Conservation (phyloP, 345 rosid genomes). For the Citrus medica region DNA sequence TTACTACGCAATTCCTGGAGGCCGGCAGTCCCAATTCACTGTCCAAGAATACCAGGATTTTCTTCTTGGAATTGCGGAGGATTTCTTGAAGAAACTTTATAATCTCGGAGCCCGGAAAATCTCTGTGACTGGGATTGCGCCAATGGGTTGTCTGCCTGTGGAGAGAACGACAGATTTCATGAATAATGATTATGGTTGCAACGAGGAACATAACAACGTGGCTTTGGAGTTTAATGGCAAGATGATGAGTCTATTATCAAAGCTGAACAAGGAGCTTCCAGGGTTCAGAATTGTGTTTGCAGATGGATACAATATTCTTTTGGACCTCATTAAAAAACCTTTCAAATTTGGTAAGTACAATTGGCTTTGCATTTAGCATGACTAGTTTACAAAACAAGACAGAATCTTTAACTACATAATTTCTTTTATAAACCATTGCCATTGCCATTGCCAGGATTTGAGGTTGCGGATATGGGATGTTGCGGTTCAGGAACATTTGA, state of each 20-base stretch:
- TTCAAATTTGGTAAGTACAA: neutral
- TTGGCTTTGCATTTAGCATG: neutral
- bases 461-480: slow-evolving; percentile 44
- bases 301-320: slow-evolving; percentile 1
- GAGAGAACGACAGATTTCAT: slow-evolving; percentile 39
- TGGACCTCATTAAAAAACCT: neutral
- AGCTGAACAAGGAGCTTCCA: slow-evolving; percentile 35
- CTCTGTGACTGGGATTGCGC: slow-evolving; percentile 45
- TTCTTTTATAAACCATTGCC: neutral
- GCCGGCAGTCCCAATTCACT: slow-evolving; percentile 31
- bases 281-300: slow-evolving; percentile 40
- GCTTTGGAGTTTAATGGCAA: slow-evolving; percentile 47
- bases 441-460: slow-evolving; percentile 37
- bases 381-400: neutral
- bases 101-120: slow-evolving; percentile 52
- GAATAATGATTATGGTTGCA: slow-evolving; percentile 29
- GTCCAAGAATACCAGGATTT: slow-evolving; percentile 40
- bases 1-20: slow-evolving; percentile 34
- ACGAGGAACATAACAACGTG: slow-evolving; percentile 32
- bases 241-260: slow-evolving; percentile 23
- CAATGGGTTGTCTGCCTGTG: slow-evolving; percentile 57
- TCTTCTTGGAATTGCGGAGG: slow-evolving; percentile 33
- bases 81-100: slow-evolving; percentile 36
- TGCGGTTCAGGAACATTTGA: slow-evolving; percentile 68
- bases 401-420: too few relatives aligned